Evolutionary conservation across 2,329 filamentous ascomycete genomes (phyloP).

Genomic region (Calonectria pseudoreteaudii): DNA sequence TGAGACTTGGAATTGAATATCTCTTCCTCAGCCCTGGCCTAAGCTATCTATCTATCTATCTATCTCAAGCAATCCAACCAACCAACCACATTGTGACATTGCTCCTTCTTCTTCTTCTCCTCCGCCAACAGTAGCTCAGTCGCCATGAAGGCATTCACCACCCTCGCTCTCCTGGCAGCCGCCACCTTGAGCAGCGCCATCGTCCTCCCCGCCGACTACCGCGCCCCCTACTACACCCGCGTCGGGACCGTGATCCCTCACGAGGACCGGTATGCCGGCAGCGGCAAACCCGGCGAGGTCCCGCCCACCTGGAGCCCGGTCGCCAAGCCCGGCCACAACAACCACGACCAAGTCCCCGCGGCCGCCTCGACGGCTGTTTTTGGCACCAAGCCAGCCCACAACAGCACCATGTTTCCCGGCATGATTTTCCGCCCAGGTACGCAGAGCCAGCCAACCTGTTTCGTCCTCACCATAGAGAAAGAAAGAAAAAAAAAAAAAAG

Average conservation of each 20-base stretch:
- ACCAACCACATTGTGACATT: too few relatives aligned
- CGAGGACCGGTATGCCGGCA: neutral
- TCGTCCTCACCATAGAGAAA: too few relatives aligned
- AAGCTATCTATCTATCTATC: too few relatives aligned
- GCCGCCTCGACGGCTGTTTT: neutral
- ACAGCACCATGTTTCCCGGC: neutral
- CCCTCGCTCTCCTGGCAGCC: neutral
- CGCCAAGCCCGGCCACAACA: neutral
- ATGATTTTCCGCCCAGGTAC: neutral
- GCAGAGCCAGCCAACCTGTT: neutral
- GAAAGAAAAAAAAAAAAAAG: neutral
- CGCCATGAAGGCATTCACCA: neutral
- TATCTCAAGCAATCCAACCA: neutral
- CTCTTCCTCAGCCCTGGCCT: neutral
- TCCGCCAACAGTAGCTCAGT: too few relatives aligned
- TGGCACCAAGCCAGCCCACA: neutral
- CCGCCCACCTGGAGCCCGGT: neutral
- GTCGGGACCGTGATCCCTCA: neutral
- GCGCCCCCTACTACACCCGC: neutral
- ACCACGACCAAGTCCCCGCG: neutral
- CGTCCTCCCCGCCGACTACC: neutral
- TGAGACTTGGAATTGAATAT: neutral
- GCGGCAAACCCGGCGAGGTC: neutral
- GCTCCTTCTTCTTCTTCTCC: too few relatives aligned
- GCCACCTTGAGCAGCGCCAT: neutral